A percentile compares a stretch with the other conserved stretches of the same genome.
phyloP scores from a whole-genome alignment of 768 basidiomycete species.

The Rickenella mellea region DNA sequence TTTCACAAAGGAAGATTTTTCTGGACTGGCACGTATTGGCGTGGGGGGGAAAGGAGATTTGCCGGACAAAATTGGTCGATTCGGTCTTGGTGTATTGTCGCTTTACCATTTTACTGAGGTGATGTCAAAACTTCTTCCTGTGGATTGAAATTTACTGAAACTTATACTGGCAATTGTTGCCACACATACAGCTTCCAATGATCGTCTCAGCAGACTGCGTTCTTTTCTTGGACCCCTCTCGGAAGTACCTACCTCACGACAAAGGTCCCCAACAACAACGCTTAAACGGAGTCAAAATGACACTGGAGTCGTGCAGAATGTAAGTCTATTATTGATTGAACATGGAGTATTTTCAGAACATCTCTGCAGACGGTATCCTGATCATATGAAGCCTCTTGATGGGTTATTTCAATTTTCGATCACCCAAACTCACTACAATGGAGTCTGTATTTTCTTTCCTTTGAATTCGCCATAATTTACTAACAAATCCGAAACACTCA shows the following conservation, averaged over 20 bases:
- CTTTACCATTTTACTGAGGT: conserved; percentile 48
- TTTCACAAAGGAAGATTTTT: conserved; percentile 34
- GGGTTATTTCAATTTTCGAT: conserved; percentile 32
- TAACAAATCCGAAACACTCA: conserved; percentile 10
- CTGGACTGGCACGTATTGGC: conserved; percentile 35
- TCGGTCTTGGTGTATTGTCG: conserved; percentile 41
- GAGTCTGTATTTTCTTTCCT: conserved; percentile 22
- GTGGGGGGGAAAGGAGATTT: conserved; percentile 32
- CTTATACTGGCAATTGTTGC: no score
- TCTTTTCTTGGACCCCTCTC: conserved; percentile 37
- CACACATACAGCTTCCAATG: conserved; percentile 25
- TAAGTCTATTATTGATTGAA: conserved; percentile 8
- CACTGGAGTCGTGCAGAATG: conserved; percentile 26
- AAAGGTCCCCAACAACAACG: no score
- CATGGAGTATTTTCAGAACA: neutral
- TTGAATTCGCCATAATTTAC: no score
- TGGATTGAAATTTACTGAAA: conserved; percentile 10
- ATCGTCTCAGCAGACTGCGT: conserved; percentile 21
- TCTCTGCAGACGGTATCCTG: conserved; percentile 27
- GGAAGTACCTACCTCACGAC: conserved; percentile 25
- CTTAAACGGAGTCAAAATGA: neutral
- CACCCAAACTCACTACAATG: conserved; percentile 21
- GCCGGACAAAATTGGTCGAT: conserved; percentile 36
- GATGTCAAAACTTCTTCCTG: conserved; percentile 7
- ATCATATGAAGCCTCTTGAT: conserved; percentile 29